Percentiles rank a stretch among this genome's conserved stretches.
Evolutionary conservation across 768 basidiomycete species (phyloP).

Genomic region (Hortiboletus flavorubellus): DNA sequence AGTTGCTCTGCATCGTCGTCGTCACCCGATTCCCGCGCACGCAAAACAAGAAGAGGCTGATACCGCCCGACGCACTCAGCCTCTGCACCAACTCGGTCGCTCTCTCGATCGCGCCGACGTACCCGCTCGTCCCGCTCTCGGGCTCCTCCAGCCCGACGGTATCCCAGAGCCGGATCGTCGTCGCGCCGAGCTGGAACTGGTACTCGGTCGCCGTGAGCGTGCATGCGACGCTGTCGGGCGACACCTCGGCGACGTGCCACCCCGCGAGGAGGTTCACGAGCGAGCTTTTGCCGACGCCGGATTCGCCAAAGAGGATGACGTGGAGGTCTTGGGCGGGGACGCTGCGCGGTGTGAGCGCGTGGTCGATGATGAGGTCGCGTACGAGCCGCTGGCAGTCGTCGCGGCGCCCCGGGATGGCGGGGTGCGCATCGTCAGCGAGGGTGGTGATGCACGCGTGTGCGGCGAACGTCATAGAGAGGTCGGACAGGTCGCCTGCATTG

Average conservation of each 20-base stretch:
- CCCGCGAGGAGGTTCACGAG: conserved; percentile 38
- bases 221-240: conserved; percentile 30
- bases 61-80: conserved; percentile 26
- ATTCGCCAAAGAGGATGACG: conserved; percentile 41
- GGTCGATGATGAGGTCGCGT: conserved; percentile 22
- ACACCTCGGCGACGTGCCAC: conserved; percentile 25
- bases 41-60: conserved; percentile 33
- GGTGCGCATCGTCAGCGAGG: conserved; percentile 18
- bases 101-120: conserved; percentile 27
- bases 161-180: conserved; percentile 29
- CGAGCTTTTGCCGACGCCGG: conserved; percentile 35
- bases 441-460: conserved; percentile 26
- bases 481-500: conserved; percentile 11
- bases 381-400: conserved; percentile 23
- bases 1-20: conserved; percentile 29
- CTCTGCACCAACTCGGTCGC: conserved; percentile 31
- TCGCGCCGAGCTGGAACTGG: conserved; percentile 22
- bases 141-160: conserved; percentile 33
- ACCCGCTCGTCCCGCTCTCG: conserved; percentile 10
- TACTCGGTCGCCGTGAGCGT: conserved; percentile 28
- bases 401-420: conserved; percentile 15
- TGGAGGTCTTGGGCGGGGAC: conserved; percentile 22
- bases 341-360: conserved; percentile 21
- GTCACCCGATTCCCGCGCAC: conserved; percentile 31
- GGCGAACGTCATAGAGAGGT: conserved; percentile 9